Evolutionary conservation across 2,329 filamentous ascomycete genomes (phyloP).

Genomic region (Talaromyces sp.): DNA sequence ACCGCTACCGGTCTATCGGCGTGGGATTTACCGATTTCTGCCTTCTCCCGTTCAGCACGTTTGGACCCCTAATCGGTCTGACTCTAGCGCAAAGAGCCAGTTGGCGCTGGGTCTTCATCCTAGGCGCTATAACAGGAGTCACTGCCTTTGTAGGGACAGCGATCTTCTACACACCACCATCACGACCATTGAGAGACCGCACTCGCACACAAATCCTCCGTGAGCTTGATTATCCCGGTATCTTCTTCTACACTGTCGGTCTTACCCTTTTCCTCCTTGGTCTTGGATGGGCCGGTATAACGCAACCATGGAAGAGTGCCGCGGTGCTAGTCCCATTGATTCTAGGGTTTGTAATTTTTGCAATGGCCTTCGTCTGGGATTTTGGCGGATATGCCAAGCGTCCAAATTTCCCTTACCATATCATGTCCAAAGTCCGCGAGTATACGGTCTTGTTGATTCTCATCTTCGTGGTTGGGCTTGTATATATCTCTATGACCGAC

Average conservation of each 20-base stretch:
- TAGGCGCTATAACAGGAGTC: neutral
- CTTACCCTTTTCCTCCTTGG: neutral
- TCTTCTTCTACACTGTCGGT: neutral
- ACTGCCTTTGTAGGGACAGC: neutral
- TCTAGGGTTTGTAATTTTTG: neutral
- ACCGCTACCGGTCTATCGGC: neutral
- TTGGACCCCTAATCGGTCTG: neutral
- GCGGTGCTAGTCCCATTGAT: neutral
- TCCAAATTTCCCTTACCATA: neutral
- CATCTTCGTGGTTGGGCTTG: neutral
- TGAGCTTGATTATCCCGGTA: neutral
- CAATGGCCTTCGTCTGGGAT: neutral
- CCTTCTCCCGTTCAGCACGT: neutral
- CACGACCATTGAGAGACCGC: neutral
- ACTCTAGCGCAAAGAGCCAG: neutral
- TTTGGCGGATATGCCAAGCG: neutral
- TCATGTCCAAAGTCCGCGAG: neutral
- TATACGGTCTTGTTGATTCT: neutral
- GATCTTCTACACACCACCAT: neutral
- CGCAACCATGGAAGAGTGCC: neutral
- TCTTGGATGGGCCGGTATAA: neutral
- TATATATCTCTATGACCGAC: neutral
- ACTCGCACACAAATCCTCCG: neutral
- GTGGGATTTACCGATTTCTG: constrained; percentile 2
- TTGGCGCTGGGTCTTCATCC: neutral